These are phyloP conservation scores for Puccinellia tenuiflora DNA, from an alignment of 176 grass and related monocot genomes.

Conservation along the genomic window DNA sequence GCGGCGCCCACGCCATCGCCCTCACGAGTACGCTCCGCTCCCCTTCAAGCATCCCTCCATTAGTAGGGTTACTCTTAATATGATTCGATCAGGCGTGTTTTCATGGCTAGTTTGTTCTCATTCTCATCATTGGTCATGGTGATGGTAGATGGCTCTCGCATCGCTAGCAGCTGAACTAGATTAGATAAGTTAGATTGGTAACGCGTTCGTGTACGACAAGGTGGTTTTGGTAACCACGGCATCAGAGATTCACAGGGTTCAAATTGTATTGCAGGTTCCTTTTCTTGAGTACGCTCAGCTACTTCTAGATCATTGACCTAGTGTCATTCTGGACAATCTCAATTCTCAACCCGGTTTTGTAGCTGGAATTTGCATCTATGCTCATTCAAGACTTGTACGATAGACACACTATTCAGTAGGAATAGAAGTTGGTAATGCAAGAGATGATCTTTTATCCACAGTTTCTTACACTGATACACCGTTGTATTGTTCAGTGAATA, in stretches of 20 bases:
- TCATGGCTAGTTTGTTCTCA: not conserved
- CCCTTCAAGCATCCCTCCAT: not conserved
- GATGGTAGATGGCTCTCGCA: not conserved
- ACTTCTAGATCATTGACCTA: not conserved
- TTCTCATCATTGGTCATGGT: not conserved
- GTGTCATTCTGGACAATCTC: not conserved
- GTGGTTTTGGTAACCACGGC: not conserved
- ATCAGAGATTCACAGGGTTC: not conserved
- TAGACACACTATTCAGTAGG: too few relatives aligned
- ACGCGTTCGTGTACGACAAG: not conserved
- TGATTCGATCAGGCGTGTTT: not conserved
- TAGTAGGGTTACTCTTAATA: not conserved
- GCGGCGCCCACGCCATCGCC: slow-evolving; percentile 77
- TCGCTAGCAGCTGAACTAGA: too few relatives aligned
- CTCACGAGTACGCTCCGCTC: slow-evolving; percentile 40
- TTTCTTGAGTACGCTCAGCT: not conserved
- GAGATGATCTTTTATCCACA: not conserved
- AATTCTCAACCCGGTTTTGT: not conserved
- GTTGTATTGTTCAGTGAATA: not conserved
- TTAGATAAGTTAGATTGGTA: too few relatives aligned
- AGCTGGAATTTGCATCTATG: not conserved
- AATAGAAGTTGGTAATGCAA: not conserved
- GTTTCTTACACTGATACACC: not conserved
- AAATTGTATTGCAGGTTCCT: not conserved
- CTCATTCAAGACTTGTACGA: not conserved